Evolutionary conservation across 2,329 filamentous ascomycete species (phyloP).

Genomic region (Trichoderma gracile): DNA sequence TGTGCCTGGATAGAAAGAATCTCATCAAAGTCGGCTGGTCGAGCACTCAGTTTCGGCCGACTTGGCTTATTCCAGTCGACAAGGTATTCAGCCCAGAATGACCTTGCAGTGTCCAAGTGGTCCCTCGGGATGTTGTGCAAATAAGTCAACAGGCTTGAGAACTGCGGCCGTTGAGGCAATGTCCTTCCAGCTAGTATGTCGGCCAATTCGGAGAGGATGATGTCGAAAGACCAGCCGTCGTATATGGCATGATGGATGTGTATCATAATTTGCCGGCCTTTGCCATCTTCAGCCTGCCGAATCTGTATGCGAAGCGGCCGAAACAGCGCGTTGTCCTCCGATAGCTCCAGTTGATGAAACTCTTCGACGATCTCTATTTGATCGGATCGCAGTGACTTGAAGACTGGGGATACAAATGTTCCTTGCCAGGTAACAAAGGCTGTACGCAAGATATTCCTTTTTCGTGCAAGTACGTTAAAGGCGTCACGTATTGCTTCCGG

Average conservation of each 20-base stretch:
- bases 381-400: constrained; percentile 49
- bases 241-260: constrained; percentile 82
- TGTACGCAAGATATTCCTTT: constrained; percentile 70
- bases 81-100: constrained; percentile 72
- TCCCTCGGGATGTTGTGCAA: constrained; percentile 38
- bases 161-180: constrained; percentile 54
- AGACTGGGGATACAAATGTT: constrained; percentile 53
- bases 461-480: constrained; percentile 50
- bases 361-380: constrained; percentile 47
- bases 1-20: constrained; percentile 26
- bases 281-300: constrained; percentile 25
- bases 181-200: constrained; percentile 43
- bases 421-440: constrained; percentile 64
- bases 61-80: constrained; percentile 53
- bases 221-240: constrained; percentile 89
- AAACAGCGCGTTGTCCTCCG: constrained; percentile 46
- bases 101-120: constrained; percentile 45
- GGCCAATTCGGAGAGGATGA: constrained; percentile 68
- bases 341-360: constrained; percentile 42
- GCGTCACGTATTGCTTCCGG: constrained; percentile 48
- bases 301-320: constrained; percentile 65
- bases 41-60: constrained; percentile 53
- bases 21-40: constrained; percentile 32
- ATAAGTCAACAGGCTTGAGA: constrained; percentile 58
- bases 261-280: constrained; percentile 44